Base-by-base conservation (phyloP, 352 stramenopile species). In the Globisporangium alternatum region DNA sequence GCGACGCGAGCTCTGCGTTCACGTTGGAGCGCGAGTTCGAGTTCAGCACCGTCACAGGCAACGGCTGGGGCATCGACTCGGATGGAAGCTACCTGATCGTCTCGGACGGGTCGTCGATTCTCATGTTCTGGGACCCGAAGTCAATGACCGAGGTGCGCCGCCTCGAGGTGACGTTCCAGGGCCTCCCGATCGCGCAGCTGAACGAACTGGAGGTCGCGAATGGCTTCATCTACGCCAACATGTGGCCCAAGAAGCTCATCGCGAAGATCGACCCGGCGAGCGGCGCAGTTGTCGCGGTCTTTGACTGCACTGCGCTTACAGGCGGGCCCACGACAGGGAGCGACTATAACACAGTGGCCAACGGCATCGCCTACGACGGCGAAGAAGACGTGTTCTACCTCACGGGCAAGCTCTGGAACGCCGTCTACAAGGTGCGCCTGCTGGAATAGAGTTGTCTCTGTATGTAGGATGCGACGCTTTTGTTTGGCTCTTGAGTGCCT, bases 1-100 rank as follows among this genome's bases (percentile, higher is more conserved):
- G 8, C 7, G 66, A 73, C 9, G 65, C 65, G 0, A 13, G n/a
- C 1, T 15, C 21, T 6, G 56, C 56, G 5, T 84, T 84, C 47
- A 31, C 31, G 5, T 52, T 78, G 30, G 74, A 90, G 22, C 65
- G 79, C 17, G 69, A 89, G 64, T 98, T 98, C 52, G 43, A 60
- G 0, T 98, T 90, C 62, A 55, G 72, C 1, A 96, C 94, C 0
- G 61, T 71, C 33, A 90, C 77, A 7, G 72, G 77, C 33, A 82
- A 98, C 89, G 95, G 95, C 44, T 98, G 95, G 95, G 95, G 95
- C 33, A 96, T 98, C 45, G 97, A 96, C 67, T 88, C 89, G 66
- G 71, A 85, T 47, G 77, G 76, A 21, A 56, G 70, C 45, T 64
- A 88, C 39, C 65, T 89, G n/a, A 43, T 83, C 1, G 90, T 98